phyloP scores from a whole-genome alignment of 164 flowering plant genomes.

The Euptelea pleiosperma region DNA sequence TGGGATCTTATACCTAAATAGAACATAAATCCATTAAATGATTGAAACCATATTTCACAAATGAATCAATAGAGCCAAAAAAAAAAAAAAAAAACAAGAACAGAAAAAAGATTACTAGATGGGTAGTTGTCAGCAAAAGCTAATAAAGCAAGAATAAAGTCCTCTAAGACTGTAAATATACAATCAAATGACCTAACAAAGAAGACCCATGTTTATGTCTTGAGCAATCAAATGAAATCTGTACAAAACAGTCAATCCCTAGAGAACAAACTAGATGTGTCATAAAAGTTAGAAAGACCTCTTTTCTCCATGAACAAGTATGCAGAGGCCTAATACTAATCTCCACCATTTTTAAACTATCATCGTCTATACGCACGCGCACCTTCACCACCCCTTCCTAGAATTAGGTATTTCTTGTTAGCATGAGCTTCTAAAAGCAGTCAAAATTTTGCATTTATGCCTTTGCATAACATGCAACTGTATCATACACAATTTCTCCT shows the following conservation, averaged over 20 bases:
- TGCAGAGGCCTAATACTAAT: too few species aligned
- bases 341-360: constrained; percentile 2
- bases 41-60: too few species aligned
- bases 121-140: too few species aligned
- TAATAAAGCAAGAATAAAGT: not conserved
- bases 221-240: constrained; percentile 13
- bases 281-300: constrained; percentile 3
- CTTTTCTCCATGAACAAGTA: too few species aligned
- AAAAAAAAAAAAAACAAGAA: too few species aligned
- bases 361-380: not conserved
- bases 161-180: not conserved
- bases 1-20: too few species aligned
- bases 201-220: constrained; percentile 1
- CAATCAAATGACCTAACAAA: constrained; percentile 2
- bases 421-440: constrained; percentile 23
- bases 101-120: too few species aligned
- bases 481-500: constrained; percentile 8
- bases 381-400: constrained; percentile 17
- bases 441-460: constrained; percentile 38
- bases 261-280: not conserved
- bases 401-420: constrained; percentile 19
- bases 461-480: constrained; percentile 34
- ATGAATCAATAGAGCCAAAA: too few species aligned
- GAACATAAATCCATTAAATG: too few species aligned
- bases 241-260: constrained; percentile 6